Evolutionary conservation across 78 protist species (phyloP), one percentile per base, ranked within the genome.

Genomic region (Dictyostelium firmibasis): DNA sequence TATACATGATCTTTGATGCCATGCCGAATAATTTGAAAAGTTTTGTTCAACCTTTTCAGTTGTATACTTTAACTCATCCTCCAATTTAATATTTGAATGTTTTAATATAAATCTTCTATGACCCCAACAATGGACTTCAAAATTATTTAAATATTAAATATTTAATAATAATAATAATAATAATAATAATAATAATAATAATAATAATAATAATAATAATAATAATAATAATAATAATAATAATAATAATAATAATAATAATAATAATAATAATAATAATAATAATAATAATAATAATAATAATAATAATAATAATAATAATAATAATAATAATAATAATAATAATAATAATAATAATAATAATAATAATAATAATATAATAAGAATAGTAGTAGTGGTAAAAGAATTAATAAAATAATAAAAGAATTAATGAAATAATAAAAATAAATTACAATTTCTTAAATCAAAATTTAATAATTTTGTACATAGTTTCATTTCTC

Each of bases 1-100:
- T 4, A 96, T 35, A 10, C 36, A 6, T 57, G 94, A 85, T 79
- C 99, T 94, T 64, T 98, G 86, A 96, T 99, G 99, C 99, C 99
- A 99, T 2, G 99, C 98, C 18, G 98, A 95, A 91, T 98, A 98
- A 84, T 99, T 99, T 62, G 97, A 92, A 83, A 99, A 99, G 94
- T 98, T 97, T 20, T 89, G 83, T 44, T 91, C 83, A 74, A 97
- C 94, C 33, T 92, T 89, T 1, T 1, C 25, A 14, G 64, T 62
- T 13, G 99, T 96, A 91, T 85, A 97, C 10, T 83, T 93, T 50
- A 95, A 57, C 67, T 97, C 99, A 4, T 86, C 78, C 6, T 33
- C 47, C 20, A 75, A 75, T 29, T 82, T 47, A 0, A 83, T 64
- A 16, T 25, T 44, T 67, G 89, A 62, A 23, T 69, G 7, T 41